phyloP scores from a whole-genome alignment of 208 protist species.

The Zelonia costaricensis region DNA sequence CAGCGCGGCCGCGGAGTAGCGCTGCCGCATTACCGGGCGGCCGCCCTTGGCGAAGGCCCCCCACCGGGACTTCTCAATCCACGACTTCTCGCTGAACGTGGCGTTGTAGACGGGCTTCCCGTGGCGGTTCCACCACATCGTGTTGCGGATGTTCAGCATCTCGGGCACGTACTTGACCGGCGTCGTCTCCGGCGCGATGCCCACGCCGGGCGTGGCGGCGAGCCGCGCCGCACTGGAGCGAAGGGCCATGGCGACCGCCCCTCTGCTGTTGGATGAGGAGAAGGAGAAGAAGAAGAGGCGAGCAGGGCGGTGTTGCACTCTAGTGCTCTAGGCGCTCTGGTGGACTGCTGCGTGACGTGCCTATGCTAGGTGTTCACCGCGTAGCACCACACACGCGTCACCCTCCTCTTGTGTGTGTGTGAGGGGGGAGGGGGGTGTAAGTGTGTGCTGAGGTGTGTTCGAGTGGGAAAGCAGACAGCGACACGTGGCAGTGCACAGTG shows the following conservation, averaged over 20 bases:
- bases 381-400: too few species aligned
- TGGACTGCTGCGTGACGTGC: too few species aligned
- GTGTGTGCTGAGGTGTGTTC: too few species aligned
- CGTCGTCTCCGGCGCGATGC: constrained; percentile 89
- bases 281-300: background rate
- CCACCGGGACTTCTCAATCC: constrained; percentile 62
- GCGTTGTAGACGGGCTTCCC: constrained; percentile 61
- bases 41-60: constrained; percentile 58
- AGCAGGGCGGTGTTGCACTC: background rate
- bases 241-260: constrained; percentile 46
- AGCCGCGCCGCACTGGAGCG: constrained; percentile 35
- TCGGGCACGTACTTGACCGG: constrained; percentile 89
- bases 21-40: constrained; percentile 67
- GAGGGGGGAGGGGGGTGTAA: too few species aligned
- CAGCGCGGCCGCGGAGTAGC: constrained; percentile 78
- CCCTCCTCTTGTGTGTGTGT: too few species aligned
- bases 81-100: constrained; percentile 82
- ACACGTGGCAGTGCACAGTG: too few species aligned
- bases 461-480: too few species aligned
- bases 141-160: constrained; percentile 89
- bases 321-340: background rate
- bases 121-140: constrained; percentile 78
- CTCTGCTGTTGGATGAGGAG: too few species aligned
- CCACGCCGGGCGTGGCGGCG: constrained; percentile 71
- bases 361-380: too few species aligned